Base-by-base conservation (phyloP, 805 yeast species). In the Wilhelminamyces savonicus region DNA sequence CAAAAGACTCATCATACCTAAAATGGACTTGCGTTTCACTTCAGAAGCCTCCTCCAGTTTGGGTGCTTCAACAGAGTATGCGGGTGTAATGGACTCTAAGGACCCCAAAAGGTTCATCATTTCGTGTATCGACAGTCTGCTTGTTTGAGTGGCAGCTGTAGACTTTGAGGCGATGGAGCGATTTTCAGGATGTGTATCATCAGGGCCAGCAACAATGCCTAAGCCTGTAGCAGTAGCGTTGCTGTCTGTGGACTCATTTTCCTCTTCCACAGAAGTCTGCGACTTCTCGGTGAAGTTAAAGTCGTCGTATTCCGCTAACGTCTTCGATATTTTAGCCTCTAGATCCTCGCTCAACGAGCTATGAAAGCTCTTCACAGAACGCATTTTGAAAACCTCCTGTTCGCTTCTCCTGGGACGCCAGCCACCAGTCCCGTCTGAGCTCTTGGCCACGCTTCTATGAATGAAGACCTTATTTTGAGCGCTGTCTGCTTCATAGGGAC, bases 291-390 rank as follows among this genome's bases (percentile, higher is more conserved):
- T n/a, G n/a, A n/a, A n/a, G n/a, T n/a, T n/a, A n/a, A n/a, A n/a
- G n/a, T n/a, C n/a, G n/a, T n/a, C n/a, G n/a, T n/a, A n/a, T n/a
- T n/a, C n/a, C n/a, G n/a, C n/a, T n/a, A n/a, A n/a, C n/a, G n/a
- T n/a, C 7, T 32, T 28, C 3, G 30, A 23, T 4, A 46, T 30
- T 17, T 35, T 31, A n/a, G 23, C 16, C 28, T 48, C 36, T 5
- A 48, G 31, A 14, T 31, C 39, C n/a, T 49, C 53, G 29, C 50
- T 44, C 6, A 51, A 21, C 5, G 51, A 39, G 13, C 46, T 34
- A 35, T 39, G 60, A 24, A 46, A 57, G 34, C 46, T 50, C 37
- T 17, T 36, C 26, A 37, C 24, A 27, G 30, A 36, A 38, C 27
- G 31, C 26, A 11, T 28, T 25, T 28, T 29, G 28, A 34, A 22